A percentile compares a stretch with the other conserved stretches of the same genome.
These are phyloP conservation scores for Metarhizium anisopliae DNA, from an alignment of 2,329 filamentous ascomycete genomes.

Conservation along the genomic window DNA sequence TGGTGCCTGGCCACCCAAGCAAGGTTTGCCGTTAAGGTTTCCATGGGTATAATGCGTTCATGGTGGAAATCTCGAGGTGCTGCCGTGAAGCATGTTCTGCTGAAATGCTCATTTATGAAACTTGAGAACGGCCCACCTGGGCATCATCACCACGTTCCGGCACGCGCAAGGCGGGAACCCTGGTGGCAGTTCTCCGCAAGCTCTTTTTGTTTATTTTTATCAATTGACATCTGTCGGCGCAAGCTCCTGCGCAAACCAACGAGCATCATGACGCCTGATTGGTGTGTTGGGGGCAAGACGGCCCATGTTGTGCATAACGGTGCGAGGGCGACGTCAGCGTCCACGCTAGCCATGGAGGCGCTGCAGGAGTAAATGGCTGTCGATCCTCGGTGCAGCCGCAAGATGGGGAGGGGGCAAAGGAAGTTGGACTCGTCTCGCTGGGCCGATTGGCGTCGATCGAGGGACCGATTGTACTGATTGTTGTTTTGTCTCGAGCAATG, in stretches of 20 bases:
- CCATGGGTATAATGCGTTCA: too few species aligned
- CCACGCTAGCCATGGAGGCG: constrained; percentile 1
- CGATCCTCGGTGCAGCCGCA: too few species aligned
- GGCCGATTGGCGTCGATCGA: too few species aligned
- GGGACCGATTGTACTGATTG: not conserved
- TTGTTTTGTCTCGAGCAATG: not conserved
- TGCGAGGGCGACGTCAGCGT: constrained; percentile 1
- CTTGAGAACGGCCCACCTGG: not conserved
- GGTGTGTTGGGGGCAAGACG: not conserved
- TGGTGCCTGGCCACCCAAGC: not conserved
- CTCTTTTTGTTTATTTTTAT: constrained; percentile 4
- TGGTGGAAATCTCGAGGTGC: too few species aligned
- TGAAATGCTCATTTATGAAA: not conserved
- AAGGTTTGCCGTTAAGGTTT: too few species aligned
- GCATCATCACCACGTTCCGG: too few species aligned
- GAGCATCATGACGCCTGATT: not conserved
- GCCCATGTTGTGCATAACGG: not conserved
- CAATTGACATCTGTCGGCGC: not conserved
- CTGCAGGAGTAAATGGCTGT: not conserved
- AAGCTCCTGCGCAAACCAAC: not conserved
- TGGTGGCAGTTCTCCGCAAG: not conserved
- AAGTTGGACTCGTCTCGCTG: too few species aligned
- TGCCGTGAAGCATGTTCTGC: not conserved
- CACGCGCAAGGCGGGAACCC: too few species aligned
- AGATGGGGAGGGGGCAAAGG: too few species aligned